Evolutionary conservation across 2,329 filamentous ascomycete species (phyloP), one percentile per base, ranked within the genome.

Genomic region (Pseudopyrenochaeta lycopersici): DNA sequence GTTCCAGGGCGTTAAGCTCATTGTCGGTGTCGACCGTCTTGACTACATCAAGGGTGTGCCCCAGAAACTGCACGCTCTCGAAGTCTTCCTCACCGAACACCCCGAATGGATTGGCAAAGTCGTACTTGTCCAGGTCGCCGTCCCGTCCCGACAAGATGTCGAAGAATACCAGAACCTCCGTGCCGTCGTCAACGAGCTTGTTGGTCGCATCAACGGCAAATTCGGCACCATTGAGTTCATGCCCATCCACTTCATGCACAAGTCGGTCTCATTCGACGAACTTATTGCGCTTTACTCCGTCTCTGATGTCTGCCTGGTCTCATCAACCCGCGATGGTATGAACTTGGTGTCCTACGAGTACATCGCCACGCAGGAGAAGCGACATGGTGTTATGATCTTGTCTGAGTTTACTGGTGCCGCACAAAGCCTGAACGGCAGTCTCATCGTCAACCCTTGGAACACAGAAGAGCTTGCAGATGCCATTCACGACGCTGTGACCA

Each of bases 41-140:
- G 95, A 99, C 77, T 98, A 99, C 78, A 98, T 98, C 86, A 98
- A 98, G 80, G 95, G 95, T 59, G 93, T 99, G 9, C 95, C 95
- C 0, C 95, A 99, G 77, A 99, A 99, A 76, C 82, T 99, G 9
- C 95, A 98, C 71, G 94, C 95, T 1, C 86, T 98, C 36, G 95
- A 99, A 76, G 92, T 98, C 3, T 98, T 99, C 81, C 82, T 99
- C 29, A 96, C 92, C 0, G 94, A 98, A 70, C 92, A 99, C 69
- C 95, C 95, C 0, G 94, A 98, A 76, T 97, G 93, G 93, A 94
- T 98, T 56, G 95, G 95, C 64, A 96, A 97, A 77, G 93, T 98
- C 18, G 93, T 98, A 2, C 84, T 99, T 14, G 92, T 98, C 1
- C 95, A 98, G 76, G 94, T 98, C 29, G 95, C 95, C 2, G 92